Base-by-base conservation (phyloP, 1,284 basidiomycete genomes). In the Porodaedalea pini region DNA sequence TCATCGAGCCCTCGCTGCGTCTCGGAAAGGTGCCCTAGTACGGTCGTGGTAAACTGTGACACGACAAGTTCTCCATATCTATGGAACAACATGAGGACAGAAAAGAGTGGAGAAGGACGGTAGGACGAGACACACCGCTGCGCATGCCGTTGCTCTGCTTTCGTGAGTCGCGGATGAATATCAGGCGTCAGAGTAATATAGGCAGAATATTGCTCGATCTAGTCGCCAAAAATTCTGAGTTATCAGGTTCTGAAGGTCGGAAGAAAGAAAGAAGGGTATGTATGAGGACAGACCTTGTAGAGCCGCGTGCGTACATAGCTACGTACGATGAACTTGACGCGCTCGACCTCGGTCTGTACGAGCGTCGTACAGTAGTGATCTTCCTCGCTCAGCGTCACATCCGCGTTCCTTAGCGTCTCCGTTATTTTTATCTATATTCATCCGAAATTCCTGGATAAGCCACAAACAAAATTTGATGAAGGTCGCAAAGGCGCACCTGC, bases 291-390 rank as follows among this genome's bases (percentile, higher is more conserved):
- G 59, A 90, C 93, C 80, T 97, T 97, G 76, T 81, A 85, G 54
- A 95, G 69, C 61, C 94, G 77, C 34, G 88, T 90, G n/a, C 93
- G 80, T 3, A 95, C 80, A 68, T 95, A 96, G 1, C 88, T 89
- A 56, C 92, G 75, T 21, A 95, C 83, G 58, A 95, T 81, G 67
- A 92, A 97, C 71, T 93, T 94, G 65, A 92, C 89, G 41, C 94
- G 82, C 70, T 97, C 94, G 66, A 94, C 84, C 71, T 97, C 94
- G 0, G 91, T 94, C 72, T 94, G 91, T 0, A 92, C 93, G 47
- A 96, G 84, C 75, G 92, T 87, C 41, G 94, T 88, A 61, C 92
- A 80, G 63, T 94, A 88, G 67, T 97, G 92, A 63, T 96, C 93
- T 62, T 95, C 92, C 66, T 94, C 91, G 0, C 85, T 88, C 1